phyloP scores from a whole-genome alignment of 495 filamentous ascomycete genomes.

The Penicillium herquei region DNA sequence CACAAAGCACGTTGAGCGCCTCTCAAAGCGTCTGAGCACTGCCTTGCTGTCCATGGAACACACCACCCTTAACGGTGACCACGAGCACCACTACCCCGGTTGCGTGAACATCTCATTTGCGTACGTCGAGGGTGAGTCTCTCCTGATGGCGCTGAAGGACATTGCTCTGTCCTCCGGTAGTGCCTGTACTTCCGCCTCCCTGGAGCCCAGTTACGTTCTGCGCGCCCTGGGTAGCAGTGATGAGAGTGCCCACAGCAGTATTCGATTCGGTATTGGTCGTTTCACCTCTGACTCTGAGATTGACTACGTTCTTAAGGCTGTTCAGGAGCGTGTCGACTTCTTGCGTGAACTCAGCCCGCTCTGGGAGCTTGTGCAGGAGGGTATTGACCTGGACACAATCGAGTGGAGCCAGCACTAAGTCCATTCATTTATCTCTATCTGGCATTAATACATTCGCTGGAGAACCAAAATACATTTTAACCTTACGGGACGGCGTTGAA shows the following conservation, averaged over 20 bases:
- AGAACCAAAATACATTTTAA: conserved; percentile 16
- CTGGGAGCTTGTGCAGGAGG: conserved; percentile 98
- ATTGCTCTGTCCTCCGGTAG: conserved; percentile 96
- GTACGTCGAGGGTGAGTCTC: conserved; percentile 95
- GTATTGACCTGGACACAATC: conserved; percentile 91
- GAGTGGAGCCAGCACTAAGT: conserved; percentile 82
- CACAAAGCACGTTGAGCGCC: conserved; percentile 70
- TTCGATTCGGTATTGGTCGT: conserved; percentile 94
- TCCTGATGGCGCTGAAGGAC: conserved; percentile 97
- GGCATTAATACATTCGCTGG: conserved; percentile 22
- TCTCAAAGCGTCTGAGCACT: conserved; percentile 79
- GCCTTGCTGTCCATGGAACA: conserved; percentile 88
- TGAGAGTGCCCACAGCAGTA: conserved; percentile 95
- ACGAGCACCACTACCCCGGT: conserved; percentile 81
- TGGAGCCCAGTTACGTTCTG: conserved; percentile 95
- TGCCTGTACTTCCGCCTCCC: conserved; percentile 92
- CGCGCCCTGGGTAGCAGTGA: conserved; percentile 92
- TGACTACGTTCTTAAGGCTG: conserved; percentile 96
- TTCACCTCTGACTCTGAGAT: conserved; percentile 96
- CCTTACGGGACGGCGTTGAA: conserved; percentile 34
- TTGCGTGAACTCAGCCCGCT: conserved; percentile 92
- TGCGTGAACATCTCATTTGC: conserved; percentile 99
- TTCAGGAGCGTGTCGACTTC: conserved; percentile 84
- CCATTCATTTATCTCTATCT: conserved; percentile 5
- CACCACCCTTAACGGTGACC: conserved; percentile 86